Evolutionary conservation across 257 asterid species (phyloP).

Genomic region (Handroanthus guayacan): DNA sequence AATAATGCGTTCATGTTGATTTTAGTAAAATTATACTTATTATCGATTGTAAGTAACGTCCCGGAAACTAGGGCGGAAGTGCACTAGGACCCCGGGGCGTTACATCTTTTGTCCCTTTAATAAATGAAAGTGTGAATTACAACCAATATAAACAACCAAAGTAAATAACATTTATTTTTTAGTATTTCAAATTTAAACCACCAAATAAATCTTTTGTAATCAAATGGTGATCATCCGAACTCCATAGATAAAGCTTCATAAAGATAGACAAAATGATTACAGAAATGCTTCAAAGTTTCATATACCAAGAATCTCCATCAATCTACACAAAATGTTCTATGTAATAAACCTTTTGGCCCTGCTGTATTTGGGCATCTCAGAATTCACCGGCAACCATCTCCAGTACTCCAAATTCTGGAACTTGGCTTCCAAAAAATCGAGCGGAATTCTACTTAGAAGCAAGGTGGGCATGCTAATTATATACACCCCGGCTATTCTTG

Average conservation of each 20-base stretch:
- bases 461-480: constrained; percentile 65
- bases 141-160: too few species aligned
- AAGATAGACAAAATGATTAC: neutral
- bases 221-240: too few species aligned
- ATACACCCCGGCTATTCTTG: constrained; percentile 74
- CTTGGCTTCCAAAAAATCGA: constrained; percentile 29
- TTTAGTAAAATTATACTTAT: too few species aligned
- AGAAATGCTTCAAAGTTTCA: constrained; percentile 32
- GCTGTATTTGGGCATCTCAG: constrained; percentile 46
- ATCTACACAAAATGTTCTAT: constrained; percentile 46
- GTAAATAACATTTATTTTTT: too few species aligned
- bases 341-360: constrained; percentile 34
- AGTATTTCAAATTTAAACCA: too few species aligned
- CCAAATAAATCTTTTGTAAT: too few species aligned
- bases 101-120: too few species aligned
- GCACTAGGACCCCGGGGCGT: too few species aligned
- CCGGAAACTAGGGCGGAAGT: too few species aligned
- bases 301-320: constrained; percentile 45
- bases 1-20: too few species aligned
- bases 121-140: too few species aligned
- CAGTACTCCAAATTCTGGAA: constrained; percentile 77
- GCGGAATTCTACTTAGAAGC: constrained; percentile 43
- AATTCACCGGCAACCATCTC: constrained; percentile 64
- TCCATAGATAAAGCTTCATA: neutral
- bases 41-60: too few species aligned